These are phyloP conservation scores for Suhomyces prunicola DNA, from an alignment of 805 yeast genomes.

Conservation along the genomic window DNA sequence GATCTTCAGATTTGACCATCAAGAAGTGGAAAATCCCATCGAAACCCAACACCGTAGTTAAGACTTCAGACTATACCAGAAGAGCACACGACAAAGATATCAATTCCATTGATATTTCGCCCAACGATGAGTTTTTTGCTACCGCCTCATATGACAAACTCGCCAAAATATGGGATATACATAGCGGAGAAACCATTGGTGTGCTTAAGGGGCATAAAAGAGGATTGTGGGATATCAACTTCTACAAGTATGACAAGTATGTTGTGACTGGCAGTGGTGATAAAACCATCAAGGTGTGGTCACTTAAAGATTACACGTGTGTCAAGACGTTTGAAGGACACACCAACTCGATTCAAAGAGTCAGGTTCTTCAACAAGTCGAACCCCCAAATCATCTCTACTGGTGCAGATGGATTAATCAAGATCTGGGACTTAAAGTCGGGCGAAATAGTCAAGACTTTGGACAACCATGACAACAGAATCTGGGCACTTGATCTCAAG, in stretches of 20 bases:
- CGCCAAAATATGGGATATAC: constrained; percentile 84
- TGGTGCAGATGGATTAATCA: constrained; percentile 94
- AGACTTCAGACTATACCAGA: constrained; percentile 79
- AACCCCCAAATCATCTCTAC: constrained; percentile 69
- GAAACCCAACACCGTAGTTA: constrained; percentile 36
- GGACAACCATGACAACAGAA: constrained; percentile 88
- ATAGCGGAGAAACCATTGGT: constrained; percentile 83
- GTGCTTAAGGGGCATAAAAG: constrained; percentile 86
- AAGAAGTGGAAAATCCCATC: constrained; percentile 80
- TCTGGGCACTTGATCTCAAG: constrained; percentile 80
- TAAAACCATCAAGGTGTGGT: constrained; percentile 87
- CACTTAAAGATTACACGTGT: constrained; percentile 71
- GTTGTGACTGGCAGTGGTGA: constrained; percentile 90
- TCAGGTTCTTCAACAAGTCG: constrained; percentile 57
- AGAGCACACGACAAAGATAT: constrained; percentile 97
- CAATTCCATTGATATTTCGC: constrained; percentile 84
- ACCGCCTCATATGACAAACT: constrained; percentile 94
- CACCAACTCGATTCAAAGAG: constrained; percentile 86
- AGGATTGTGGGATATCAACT: constrained; percentile 89
- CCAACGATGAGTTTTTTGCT: constrained; percentile 83
- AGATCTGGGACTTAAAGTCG: constrained; percentile 74
- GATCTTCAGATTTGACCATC: constrained; percentile 78
- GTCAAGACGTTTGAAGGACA: constrained; percentile 89
- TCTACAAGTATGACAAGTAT: constrained; percentile 74
- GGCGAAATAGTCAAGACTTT: constrained; percentile 83